phyloP scores from a whole-genome alignment of 2,329 filamentous ascomycete genomes.

The Dactylellina parvicollis region DNA sequence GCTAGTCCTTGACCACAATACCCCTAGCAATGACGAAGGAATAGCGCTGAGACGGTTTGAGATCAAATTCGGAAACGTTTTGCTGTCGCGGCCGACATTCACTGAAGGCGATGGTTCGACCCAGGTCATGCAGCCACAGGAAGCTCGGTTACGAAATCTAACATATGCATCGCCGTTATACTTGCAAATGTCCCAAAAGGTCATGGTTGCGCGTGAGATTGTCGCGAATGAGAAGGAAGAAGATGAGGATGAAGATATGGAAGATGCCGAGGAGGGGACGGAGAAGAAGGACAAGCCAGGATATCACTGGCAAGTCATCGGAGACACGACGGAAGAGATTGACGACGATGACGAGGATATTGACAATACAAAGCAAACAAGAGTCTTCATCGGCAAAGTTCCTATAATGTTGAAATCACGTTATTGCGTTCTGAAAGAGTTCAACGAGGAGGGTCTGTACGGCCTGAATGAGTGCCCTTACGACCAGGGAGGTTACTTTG shows the following conservation, averaged over 20 bases:
- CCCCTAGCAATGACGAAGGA: conserved; percentile 77
- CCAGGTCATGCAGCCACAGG: conserved; percentile 86
- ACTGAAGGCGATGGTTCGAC: conserved; percentile 92
- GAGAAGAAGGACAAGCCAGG: conserved; percentile 59
- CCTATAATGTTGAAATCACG: conserved; percentile 98
- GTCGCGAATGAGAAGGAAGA: conserved; percentile 81
- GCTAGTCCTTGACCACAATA: conserved; percentile 92
- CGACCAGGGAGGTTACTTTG: conserved; percentile 97
- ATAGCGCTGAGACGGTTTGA: conserved; percentile 91
- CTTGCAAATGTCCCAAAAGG: conserved; percentile 84
- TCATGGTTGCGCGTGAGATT: conserved; percentile 72
- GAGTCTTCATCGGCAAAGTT: conserved; percentile 90
- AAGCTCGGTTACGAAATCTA: conserved; percentile 92
- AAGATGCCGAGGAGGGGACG: conserved; percentile 60
- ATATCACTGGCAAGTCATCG: conserved; percentile 58
- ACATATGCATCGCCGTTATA: conserved; percentile 95
- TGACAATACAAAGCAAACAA: conserved; percentile 55
- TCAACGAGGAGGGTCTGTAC: conserved; percentile 86
- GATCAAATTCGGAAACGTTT: conserved; percentile 90
- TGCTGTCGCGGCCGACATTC: conserved; percentile 87
- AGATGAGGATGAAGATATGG: conserved; percentile 65
- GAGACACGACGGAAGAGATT: conserved; percentile 63
- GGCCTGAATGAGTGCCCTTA: conserved; percentile 96
- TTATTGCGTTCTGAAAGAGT: conserved; percentile 86
- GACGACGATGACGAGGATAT: conserved; percentile 67